A percentile compares a stretch with the other conserved stretches of the same genome.
phyloP scores from a whole-genome alignment of 2,329 filamentous ascomycete species.

The Fusarium marasasianum region DNA sequence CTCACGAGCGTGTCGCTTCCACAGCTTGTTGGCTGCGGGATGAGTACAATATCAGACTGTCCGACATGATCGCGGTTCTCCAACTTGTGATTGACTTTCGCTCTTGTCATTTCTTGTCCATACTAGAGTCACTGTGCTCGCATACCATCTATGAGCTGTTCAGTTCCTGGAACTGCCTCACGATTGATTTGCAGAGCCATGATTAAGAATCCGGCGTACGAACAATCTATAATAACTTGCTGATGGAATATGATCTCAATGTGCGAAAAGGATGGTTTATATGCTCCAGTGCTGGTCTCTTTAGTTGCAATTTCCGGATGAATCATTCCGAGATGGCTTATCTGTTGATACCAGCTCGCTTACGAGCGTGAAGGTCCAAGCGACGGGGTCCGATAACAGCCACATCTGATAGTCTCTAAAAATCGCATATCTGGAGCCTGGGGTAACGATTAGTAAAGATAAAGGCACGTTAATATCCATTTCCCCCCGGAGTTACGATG shows the following conservation, averaged over 20 bases:
- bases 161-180: background rate
- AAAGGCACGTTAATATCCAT: fast-evolving
- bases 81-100: background rate
- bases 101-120: background rate
- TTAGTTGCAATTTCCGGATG: background rate
- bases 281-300: too few relatives aligned
- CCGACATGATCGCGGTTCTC: background rate
- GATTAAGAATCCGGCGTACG: fast-evolving
- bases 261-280: background rate
- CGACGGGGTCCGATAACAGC: background rate
- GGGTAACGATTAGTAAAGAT: background rate
- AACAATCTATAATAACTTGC: fast-evolving
- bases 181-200: background rate
- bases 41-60: background rate
- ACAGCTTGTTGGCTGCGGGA: background rate
- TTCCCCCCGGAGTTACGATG: background rate
- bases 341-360: background rate
- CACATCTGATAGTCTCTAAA: background rate
- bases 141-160: background rate
- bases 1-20: background rate
- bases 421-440: background rate
- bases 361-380: background rate
- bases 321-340: background rate
- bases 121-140: background rate
- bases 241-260: fast-evolving